phyloP scores from a whole-genome alignment of 768 basidiomycete genomes.

The Macrolepiota dolichaula region DNA sequence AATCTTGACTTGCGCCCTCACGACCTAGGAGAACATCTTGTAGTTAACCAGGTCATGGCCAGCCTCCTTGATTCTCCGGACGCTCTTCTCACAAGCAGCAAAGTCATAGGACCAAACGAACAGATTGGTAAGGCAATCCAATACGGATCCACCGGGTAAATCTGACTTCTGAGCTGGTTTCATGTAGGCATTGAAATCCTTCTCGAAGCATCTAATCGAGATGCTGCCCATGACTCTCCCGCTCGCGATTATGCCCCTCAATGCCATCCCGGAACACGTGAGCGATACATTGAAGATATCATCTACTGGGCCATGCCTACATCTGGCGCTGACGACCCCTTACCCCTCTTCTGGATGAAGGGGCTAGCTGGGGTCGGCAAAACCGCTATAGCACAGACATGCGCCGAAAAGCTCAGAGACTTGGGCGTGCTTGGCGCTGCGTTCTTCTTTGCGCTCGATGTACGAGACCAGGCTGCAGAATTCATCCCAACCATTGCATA shows the following conservation, averaged over 20 bases:
- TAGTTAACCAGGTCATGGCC: too few species aligned
- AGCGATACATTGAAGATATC: constrained; percentile 10
- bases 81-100: too few species aligned
- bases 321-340: neutral
- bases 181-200: neutral
- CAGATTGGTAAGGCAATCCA: too few species aligned
- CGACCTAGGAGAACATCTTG: too few species aligned
- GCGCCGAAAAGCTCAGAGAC: neutral
- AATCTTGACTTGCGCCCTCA: too few species aligned
- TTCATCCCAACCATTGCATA: constrained; percentile 5
- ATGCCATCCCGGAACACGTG: neutral
- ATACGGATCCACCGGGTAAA: neutral
- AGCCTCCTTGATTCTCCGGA: too few species aligned
- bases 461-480: neutral
- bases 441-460: neutral
- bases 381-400: neutral
- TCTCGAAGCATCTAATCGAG: neutral
- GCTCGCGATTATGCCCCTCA: neutral
- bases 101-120: too few species aligned
- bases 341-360: neutral
- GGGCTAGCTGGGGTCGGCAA: neutral
- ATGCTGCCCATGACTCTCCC: neutral
- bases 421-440: neutral
- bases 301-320: neutral
- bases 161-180: neutral